Evolutionary conservation across 164 flowering plant genomes (phyloP).

Genomic region (Berberis vulgaris): DNA sequence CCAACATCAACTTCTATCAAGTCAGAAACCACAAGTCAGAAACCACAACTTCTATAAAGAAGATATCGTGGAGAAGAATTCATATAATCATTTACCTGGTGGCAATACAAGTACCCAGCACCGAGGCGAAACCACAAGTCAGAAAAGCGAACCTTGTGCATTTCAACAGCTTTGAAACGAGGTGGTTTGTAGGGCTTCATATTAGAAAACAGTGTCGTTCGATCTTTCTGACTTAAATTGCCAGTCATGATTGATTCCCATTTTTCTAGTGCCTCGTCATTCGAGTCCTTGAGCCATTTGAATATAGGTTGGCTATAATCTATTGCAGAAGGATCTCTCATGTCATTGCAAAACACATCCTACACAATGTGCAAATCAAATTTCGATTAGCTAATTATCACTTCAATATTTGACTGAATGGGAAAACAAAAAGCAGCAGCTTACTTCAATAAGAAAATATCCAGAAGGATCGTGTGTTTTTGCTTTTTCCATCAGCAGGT

Average conservation of each 20-base stretch:
- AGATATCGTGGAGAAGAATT: no score
- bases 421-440: conserved; percentile 3
- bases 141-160: conserved; percentile 62
- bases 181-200: conserved; percentile 34
- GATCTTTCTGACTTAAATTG: conserved; percentile 33
- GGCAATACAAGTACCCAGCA: conserved; percentile 83
- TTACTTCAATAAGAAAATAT: conserved; percentile 87
- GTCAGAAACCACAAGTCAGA: no score
- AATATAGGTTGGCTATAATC: conserved; percentile 76
- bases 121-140: conserved; percentile 82
- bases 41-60: no score
- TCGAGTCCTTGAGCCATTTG: conserved; percentile 65
- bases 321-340: conserved; percentile 59
- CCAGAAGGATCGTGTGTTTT: conserved; percentile 75
- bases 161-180: conserved; percentile 38
- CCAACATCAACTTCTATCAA: no score
- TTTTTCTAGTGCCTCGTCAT: conserved; percentile 61
- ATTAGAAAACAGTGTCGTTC: conserved; percentile 37
- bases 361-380: conserved; percentile 12
- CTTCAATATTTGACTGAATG: neutral
- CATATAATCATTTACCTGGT: conserved; percentile 46
- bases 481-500: conserved; percentile 68
- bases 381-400: neutral
- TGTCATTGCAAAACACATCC: conserved; percentile 83
- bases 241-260: conserved; percentile 68